Evolutionary conservation across 805 yeast genomes (phyloP).

Genomic region (Metschnikowia chrysomelidarum): DNA sequence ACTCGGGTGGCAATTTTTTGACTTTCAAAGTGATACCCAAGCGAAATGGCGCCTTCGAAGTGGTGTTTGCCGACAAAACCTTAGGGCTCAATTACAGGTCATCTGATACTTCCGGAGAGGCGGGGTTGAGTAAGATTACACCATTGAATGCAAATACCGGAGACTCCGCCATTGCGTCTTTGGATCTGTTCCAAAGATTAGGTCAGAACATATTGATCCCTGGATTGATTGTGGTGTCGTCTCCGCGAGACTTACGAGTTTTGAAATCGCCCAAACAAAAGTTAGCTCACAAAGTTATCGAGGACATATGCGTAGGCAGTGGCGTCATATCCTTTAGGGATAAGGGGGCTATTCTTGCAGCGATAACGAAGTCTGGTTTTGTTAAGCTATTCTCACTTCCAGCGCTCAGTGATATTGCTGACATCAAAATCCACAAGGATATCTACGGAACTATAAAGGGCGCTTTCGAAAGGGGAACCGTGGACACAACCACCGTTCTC

Average conservation of each 20-base stretch:
- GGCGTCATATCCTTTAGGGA: constrained; percentile 51
- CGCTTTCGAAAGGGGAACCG: constrained; percentile 22
- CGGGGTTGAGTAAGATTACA: constrained; percentile 52
- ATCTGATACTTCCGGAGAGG: constrained; percentile 45
- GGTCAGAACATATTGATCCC: constrained; percentile 59
- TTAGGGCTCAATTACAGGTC: constrained; percentile 34
- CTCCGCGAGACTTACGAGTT: constrained; percentile 60
- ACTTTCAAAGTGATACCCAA: constrained; percentile 66
- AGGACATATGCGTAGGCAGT: constrained; percentile 40
- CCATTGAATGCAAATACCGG: constrained; percentile 63
- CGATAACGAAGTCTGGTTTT: constrained; percentile 45
- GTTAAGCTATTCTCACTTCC: constrained; percentile 56
- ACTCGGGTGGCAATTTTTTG: constrained; percentile 63
- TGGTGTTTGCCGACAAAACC: constrained; percentile 46
- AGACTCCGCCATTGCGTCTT: constrained; percentile 59
- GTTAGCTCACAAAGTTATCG: constrained; percentile 60
- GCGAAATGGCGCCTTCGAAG: constrained; percentile 57
- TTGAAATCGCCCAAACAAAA: constrained; percentile 60
- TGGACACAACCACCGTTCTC: constrained; percentile 31
- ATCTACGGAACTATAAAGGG: constrained; percentile 23
- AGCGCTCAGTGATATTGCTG: constrained; percentile 56
- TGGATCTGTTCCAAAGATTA: constrained; percentile 54
- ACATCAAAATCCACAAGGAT: constrained; percentile 38
- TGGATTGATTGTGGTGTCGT: constrained; percentile 58
- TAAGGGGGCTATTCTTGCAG: constrained; percentile 48